Evolutionary conservation across 805 yeast genomes (phyloP).

Genomic region (Naumovozyma dairenensis): DNA sequence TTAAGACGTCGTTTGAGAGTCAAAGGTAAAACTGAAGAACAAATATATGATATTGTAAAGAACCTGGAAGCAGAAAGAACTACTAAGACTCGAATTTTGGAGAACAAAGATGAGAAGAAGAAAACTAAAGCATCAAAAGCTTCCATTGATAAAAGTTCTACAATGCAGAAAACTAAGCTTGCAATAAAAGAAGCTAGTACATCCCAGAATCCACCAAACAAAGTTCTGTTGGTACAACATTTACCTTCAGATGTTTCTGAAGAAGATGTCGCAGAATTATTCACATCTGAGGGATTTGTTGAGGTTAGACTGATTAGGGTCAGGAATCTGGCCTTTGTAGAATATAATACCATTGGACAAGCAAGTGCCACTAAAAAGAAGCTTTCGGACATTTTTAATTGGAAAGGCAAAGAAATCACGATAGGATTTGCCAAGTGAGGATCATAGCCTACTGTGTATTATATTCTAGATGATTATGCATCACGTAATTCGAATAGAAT

Average conservation of each 20-base stretch:
- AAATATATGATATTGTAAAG: slow-evolving; percentile 6
- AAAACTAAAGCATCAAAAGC: too few relatives aligned
- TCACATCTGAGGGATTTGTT: slow-evolving; percentile 49
- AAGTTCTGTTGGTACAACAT: slow-evolving; percentile 55
- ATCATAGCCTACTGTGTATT: too few relatives aligned
- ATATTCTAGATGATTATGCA: too few relatives aligned
- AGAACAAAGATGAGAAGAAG: neutral
- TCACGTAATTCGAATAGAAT: too few relatives aligned
- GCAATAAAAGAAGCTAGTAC: slow-evolving; percentile 6
- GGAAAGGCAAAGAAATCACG: slow-evolving; percentile 6
- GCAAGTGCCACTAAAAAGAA: slow-evolving; percentile 31
- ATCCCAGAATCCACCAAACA: slow-evolving; percentile 52
- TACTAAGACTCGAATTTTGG: neutral
- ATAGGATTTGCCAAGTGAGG: slow-evolving; percentile 25
- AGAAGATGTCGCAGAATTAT: slow-evolving; percentile 36
- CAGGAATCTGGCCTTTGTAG: slow-evolving; percentile 70
- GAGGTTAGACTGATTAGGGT: slow-evolving; percentile 59
- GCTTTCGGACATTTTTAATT: slow-evolving; percentile 10
- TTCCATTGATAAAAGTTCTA: too few relatives aligned
- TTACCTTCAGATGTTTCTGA: slow-evolving; percentile 39
- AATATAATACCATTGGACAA: slow-evolving; percentile 47
- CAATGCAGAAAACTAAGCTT: slow-evolving; percentile 2
- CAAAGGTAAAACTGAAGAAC: slow-evolving; percentile 12
- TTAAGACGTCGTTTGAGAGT: slow-evolving; percentile 15
- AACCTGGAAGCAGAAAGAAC: slow-evolving; percentile 1